phyloP scores from a whole-genome alignment of 805 yeast species.

The Diddensiella caesifluorescens region DNA sequence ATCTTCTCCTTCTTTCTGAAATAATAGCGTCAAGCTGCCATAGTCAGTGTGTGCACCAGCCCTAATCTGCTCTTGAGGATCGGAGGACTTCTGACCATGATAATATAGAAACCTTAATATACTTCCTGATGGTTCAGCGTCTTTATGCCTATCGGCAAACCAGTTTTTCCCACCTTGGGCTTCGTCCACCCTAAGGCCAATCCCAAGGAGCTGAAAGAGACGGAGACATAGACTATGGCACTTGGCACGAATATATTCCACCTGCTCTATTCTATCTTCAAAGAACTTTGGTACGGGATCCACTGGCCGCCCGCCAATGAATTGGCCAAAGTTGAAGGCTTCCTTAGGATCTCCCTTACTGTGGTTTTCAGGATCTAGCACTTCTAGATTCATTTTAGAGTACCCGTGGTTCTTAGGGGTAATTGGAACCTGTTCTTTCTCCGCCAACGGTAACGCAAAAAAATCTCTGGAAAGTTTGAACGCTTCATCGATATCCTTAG shows the following conservation, averaged over 20 bases:
- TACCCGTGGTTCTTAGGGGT: conserved; percentile 57
- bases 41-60: conserved; percentile 90
- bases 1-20: conserved; percentile 65
- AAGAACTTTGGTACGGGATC: conserved; percentile 51
- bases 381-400: conserved; percentile 51
- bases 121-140: conserved; percentile 50
- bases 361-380: conserved; percentile 36
- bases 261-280: conserved; percentile 38
- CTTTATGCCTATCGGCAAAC: conserved; percentile 57
- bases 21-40: conserved; percentile 66
- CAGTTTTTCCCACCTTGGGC: conserved; percentile 48
- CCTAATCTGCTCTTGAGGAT: conserved; percentile 51
- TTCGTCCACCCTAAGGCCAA: conserved; percentile 58
- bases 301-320: conserved; percentile 45
- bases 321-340: conserved; percentile 60
- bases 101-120: conserved; percentile 68
- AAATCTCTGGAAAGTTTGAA: conserved; percentile 48
- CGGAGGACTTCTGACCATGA: conserved; percentile 48
- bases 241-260: conserved; percentile 36
- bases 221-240: conserved; percentile 46
- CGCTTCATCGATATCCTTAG: conserved; percentile 46
- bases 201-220: conserved; percentile 52
- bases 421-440: conserved; percentile 48
- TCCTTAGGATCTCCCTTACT: conserved; percentile 40
- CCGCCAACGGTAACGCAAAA: conserved; percentile 47